These are phyloP conservation scores for Bruguiera sexangula DNA, from an alignment of 345 rosid genomes.

Conservation along the genomic window DNA sequence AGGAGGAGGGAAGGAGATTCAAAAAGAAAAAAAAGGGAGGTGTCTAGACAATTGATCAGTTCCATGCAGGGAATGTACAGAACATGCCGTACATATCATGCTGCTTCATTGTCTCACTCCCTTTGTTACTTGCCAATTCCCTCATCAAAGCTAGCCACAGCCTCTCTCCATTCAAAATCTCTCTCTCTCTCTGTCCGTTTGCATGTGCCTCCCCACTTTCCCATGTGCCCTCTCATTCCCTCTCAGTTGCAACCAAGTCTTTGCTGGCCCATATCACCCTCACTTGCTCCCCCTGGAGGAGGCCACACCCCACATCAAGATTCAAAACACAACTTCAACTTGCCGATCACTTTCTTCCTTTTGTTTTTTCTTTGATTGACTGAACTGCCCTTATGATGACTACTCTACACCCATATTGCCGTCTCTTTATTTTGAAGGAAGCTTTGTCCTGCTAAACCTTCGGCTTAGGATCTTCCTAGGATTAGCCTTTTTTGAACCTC, in stretches of 20 bases:
- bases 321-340: not conserved
- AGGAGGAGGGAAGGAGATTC: too few species aligned
- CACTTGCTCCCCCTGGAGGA: slow-evolving; percentile 55
- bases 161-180: not conserved
- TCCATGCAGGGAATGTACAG: slow-evolving; percentile 63
- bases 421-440: not conserved
- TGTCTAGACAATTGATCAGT: slow-evolving; percentile 1
- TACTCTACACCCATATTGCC: not conserved
- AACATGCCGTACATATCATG: slow-evolving; percentile 49
- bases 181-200: not conserved
- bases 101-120: slow-evolving; percentile 44
- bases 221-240: slow-evolving; percentile 15
- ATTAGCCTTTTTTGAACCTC: not conserved
- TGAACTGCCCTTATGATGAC: not conserved
- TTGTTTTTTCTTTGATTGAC: not conserved
- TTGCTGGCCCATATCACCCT: slow-evolving; percentile 59
- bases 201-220: not conserved
- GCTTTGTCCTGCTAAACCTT: not conserved
- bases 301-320: slow-evolving; percentile 19
- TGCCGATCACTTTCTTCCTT: not conserved
- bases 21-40: not conserved
- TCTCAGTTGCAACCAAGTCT: slow-evolving; percentile 10
- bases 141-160: not conserved
- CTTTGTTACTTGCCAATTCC: slow-evolving; percentile 13
- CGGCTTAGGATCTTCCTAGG: too few species aligned